Percentiles rank a stretch among this genome's conserved stretches.
Evolutionary conservation across 371 early-diverging fungal genomes (phyloP).

Genomic region (Coemansia sp.): DNA sequence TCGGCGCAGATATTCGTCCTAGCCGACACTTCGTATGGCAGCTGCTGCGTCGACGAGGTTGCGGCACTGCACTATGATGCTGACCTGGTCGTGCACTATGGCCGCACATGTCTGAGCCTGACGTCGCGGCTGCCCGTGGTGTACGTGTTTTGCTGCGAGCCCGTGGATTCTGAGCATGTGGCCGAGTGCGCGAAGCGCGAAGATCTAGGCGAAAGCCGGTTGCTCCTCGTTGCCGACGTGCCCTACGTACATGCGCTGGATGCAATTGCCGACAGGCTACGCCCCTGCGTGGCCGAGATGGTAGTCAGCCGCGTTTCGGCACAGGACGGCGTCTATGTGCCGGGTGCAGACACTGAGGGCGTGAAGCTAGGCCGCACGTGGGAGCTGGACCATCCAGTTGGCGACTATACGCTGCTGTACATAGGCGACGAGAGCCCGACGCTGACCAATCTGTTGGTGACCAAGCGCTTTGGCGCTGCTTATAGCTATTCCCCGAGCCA

Average conservation of each 20-base stretch:
- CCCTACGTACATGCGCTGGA: constrained; percentile 67
- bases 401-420: constrained; percentile 72
- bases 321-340: constrained; percentile 10
- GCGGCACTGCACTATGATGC: constrained; percentile 87
- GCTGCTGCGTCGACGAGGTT: constrained; percentile 96
- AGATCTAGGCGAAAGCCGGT: constrained; percentile 27
- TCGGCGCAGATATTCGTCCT: constrained; percentile 66
- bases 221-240: constrained; percentile 78
- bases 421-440: constrained; percentile 79
- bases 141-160: constrained; percentile 80
- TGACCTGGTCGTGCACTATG: constrained; percentile 89
- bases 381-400: constrained; percentile 9
- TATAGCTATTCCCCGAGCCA: constrained; percentile 69
- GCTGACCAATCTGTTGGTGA: constrained; percentile 86
- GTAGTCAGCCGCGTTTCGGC: constrained; percentile 9
- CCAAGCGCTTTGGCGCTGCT: constrained; percentile 50
- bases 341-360: constrained; percentile 53
- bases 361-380: constrained; percentile 50
- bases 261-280: constrained; percentile 26
- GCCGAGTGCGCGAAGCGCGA: constrained; percentile 39
- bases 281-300: not conserved
- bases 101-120: constrained; percentile 86
- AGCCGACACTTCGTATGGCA: constrained; percentile 94
- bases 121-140: constrained; percentile 80
- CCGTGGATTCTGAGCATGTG: constrained; percentile 55